Conservation (phyloP, 2,329 filamentous ascomycete species). For the Taxawa tesnikishii region DNA sequence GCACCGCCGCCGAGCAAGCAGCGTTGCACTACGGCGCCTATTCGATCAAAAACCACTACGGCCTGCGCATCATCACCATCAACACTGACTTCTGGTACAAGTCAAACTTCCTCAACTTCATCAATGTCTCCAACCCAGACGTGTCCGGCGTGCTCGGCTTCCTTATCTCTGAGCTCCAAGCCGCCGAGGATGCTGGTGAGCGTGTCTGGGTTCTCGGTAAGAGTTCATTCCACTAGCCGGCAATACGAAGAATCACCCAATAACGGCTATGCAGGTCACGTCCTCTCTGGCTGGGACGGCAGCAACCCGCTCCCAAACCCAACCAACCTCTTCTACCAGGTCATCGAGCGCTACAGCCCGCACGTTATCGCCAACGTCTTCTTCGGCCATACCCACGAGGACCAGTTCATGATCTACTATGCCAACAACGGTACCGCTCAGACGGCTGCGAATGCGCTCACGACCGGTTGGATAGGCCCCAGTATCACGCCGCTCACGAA, state of each 20-base stretch:
- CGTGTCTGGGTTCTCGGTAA: slow-evolving; percentile 44
- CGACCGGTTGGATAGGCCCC: slow-evolving; percentile 39
- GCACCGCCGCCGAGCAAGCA: slow-evolving; percentile 32
- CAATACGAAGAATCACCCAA: not conserved
- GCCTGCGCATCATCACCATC: slow-evolving; percentile 39
- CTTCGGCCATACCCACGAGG: slow-evolving; percentile 44
- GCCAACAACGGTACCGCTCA: slow-evolving; percentile 37
- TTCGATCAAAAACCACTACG: slow-evolving; percentile 40
- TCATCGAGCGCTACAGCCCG: slow-evolving; percentile 41
- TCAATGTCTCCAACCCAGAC: slow-evolving; percentile 40
- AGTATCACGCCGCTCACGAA: slow-evolving; percentile 42
- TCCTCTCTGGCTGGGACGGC: slow-evolving; percentile 45
- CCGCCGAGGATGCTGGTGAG: slow-evolving; percentile 39
- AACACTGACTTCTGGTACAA: slow-evolving; percentile 40
- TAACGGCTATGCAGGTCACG: slow-evolving; percentile 31
- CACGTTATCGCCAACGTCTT: slow-evolving; percentile 44
- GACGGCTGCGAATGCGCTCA: slow-evolving; percentile 28
- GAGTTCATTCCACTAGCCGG: slow-evolving; percentile 42
- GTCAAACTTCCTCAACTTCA: slow-evolving; percentile 36
- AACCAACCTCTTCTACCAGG: slow-evolving; percentile 42
- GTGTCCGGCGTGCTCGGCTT: slow-evolving; percentile 36
- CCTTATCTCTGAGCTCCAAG: slow-evolving; percentile 39
- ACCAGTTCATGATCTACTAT: slow-evolving; percentile 43
- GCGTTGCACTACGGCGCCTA: slow-evolving; percentile 44
- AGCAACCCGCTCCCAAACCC: slow-evolving; percentile 41